Conservation (phyloP, 768 basidiomycete species). For the Exidia glandulosa region DNA sequence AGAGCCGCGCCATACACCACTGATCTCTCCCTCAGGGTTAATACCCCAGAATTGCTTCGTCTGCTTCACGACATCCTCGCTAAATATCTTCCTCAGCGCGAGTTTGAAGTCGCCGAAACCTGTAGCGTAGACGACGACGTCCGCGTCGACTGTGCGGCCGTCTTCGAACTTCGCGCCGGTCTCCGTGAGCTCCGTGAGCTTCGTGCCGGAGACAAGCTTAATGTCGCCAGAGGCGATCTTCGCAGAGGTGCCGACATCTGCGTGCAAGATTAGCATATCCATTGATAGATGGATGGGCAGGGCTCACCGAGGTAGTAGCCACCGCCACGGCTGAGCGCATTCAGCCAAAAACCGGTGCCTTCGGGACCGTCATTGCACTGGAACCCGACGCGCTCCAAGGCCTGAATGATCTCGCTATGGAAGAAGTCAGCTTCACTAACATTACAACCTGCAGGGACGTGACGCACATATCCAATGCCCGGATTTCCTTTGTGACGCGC, state of each 20-base stretch:
- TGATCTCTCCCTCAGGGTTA: constrained; percentile 51
- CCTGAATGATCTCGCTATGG: constrained; percentile 41
- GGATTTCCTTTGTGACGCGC: constrained; percentile 32
- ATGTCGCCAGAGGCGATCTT: constrained; percentile 57
- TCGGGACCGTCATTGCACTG: constrained; percentile 38
- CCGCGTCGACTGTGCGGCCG: constrained; percentile 34
- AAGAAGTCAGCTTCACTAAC: not conserved
- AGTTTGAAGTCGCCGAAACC: constrained; percentile 37
- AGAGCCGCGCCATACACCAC: constrained; percentile 37
- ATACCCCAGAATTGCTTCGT: constrained; percentile 54
- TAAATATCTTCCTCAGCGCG: constrained; percentile 33
- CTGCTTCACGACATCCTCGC: constrained; percentile 31
- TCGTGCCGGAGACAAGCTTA: constrained; percentile 53
- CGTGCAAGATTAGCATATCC: no score
- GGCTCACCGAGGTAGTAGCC: constrained; percentile 59
- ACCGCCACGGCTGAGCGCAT: constrained; percentile 39
- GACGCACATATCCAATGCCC: constrained; percentile 43
- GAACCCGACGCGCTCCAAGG: constrained; percentile 48
- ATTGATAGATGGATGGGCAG: not conserved
- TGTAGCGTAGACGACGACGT: constrained; percentile 50
- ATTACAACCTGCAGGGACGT: not conserved
- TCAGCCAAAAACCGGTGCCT: constrained; percentile 37
- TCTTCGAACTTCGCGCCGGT: constrained; percentile 38
- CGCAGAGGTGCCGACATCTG: constrained; percentile 50
- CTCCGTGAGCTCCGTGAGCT: constrained; percentile 34